These are phyloP conservation scores for Fonsecaea pedrosoi DNA, from an alignment of 2,329 filamentous ascomycete species.

Conservation along the genomic window DNA sequence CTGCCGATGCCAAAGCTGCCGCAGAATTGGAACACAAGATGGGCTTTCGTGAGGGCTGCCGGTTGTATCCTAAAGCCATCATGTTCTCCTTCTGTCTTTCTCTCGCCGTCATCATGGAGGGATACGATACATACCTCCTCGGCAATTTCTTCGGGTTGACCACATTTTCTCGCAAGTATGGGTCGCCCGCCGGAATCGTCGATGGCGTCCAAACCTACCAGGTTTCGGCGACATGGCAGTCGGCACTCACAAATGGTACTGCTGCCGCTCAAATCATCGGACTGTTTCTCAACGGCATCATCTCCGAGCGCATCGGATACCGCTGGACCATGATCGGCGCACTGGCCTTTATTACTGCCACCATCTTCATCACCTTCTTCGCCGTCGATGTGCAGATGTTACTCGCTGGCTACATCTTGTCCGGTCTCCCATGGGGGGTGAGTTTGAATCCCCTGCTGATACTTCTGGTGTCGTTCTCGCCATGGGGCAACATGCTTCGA, in stretches of 20 bases:
- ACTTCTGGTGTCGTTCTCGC: background rate
- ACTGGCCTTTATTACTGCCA: slow-evolving; percentile 39
- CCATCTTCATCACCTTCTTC: slow-evolving; percentile 52
- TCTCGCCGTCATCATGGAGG: slow-evolving; percentile 41
- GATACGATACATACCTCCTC: slow-evolving; percentile 41
- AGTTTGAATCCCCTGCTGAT: background rate
- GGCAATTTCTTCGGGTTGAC: slow-evolving; percentile 40
- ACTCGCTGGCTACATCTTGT: slow-evolving; percentile 49
- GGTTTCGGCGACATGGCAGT: slow-evolving; percentile 50
- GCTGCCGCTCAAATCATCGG: slow-evolving; percentile 40
- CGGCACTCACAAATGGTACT: slow-evolving; percentile 49
- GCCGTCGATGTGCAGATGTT: slow-evolving; percentile 46
- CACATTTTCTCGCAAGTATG: slow-evolving; percentile 37
- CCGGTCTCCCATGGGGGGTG: slow-evolving; percentile 49
- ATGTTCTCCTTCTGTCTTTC: slow-evolving; percentile 38
- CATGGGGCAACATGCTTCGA: background rate
- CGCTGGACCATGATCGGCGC: slow-evolving; percentile 42
- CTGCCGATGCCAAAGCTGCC: slow-evolving; percentile 38
- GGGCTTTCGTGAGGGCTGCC: slow-evolving; percentile 70
- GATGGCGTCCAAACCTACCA: slow-evolving; percentile 36
- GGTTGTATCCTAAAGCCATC: slow-evolving; percentile 74
- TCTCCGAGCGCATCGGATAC: slow-evolving; percentile 55
- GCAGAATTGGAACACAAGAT: slow-evolving; percentile 37
- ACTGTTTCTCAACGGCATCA: slow-evolving; percentile 39
- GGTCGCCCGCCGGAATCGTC: slow-evolving; percentile 28